Conservation (phyloP, 2,329 filamentous ascomycete species). For the Chaetomium olivaceum region DNA sequence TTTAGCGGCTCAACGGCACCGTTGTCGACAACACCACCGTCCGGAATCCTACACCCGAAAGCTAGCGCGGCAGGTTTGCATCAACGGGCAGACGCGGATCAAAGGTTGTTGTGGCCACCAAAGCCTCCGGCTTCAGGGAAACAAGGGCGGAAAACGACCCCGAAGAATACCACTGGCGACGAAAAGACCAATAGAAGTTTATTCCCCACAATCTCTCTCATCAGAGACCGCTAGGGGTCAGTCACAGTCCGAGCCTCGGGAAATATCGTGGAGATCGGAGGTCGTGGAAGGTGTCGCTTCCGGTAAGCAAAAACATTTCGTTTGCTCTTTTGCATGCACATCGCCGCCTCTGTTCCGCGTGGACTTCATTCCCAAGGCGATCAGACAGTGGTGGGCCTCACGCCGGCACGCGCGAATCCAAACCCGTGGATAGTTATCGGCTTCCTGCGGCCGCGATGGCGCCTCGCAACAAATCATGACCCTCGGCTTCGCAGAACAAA, state of each 20-base stretch:
- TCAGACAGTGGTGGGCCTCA: background rate
- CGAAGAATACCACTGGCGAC: background rate
- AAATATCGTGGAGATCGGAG: background rate
- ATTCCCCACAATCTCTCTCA: background rate
- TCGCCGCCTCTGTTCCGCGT: conserved; percentile 5
- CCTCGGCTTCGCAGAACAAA: conserved; percentile 15
- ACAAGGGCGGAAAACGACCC: background rate
- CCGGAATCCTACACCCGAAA: conserved; percentile 37
- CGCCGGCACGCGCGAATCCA: conserved; percentile 9
- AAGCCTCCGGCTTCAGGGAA: background rate
- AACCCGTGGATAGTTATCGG: conserved; percentile 16
- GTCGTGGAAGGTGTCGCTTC: background rate
- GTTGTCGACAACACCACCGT: conserved; percentile 43
- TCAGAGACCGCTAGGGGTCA: background rate
- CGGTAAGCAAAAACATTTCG: conserved; percentile 19
- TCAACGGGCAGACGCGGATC: conserved; percentile 8
- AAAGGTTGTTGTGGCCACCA: background rate
- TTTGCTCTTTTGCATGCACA: conserved; percentile 11
- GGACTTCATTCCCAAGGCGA: conserved; percentile 2
- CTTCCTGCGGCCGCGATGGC: conserved; percentile 23
- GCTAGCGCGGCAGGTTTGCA: conserved; percentile 24
- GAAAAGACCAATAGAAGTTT: conserved; percentile 3
- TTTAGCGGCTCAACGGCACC: conserved; percentile 34
- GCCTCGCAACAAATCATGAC: conserved; percentile 28
- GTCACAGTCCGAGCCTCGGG: background rate